Percentiles rank a stretch among this genome's conserved stretches.
phyloP scores from a whole-genome alignment of 371 early-diverging fungal species.

The Choanephora cucurbitarum region DNA sequence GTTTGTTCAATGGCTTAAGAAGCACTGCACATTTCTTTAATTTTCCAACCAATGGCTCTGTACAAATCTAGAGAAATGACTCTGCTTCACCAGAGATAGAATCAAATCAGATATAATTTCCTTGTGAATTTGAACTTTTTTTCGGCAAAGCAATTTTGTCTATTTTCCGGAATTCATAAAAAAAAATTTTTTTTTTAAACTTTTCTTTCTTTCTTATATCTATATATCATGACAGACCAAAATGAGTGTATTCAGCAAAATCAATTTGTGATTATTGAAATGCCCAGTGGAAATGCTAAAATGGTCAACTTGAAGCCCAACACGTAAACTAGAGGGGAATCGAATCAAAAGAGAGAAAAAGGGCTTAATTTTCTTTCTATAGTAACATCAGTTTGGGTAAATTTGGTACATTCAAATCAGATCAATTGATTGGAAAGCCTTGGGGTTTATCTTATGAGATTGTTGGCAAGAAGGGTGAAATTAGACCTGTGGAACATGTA shows the following conservation, averaged over 20 bases:
- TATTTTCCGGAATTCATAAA: too few species aligned
- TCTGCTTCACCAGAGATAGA: too few species aligned
- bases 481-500: conserved; percentile 43
- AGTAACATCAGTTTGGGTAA: conserved; percentile 84
- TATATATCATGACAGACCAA: conserved; percentile 1
- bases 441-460: conserved; percentile 90
- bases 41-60: too few species aligned
- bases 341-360: too few species aligned
- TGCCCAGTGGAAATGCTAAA: conserved; percentile 89
- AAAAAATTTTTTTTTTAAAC: not conserved
- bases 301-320: conserved; percentile 68
- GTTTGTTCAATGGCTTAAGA: too few species aligned
- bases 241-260: conserved; percentile 47
- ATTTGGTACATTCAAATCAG: conserved; percentile 84
- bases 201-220: not conserved
- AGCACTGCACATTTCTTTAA: too few species aligned
- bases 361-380: not conserved
- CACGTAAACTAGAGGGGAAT: too few species aligned
- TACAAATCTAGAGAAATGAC: too few species aligned
- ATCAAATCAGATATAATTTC: too few species aligned
- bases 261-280: conserved; percentile 72
- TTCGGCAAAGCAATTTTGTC: too few species aligned
- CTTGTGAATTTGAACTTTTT: too few species aligned
- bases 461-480: conserved; percentile 52
- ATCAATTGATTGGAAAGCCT: conserved; percentile 80